These are phyloP conservation scores for Phaffomyces opuntiae DNA, from an alignment of 805 yeast genomes.

Conservation along the genomic window DNA sequence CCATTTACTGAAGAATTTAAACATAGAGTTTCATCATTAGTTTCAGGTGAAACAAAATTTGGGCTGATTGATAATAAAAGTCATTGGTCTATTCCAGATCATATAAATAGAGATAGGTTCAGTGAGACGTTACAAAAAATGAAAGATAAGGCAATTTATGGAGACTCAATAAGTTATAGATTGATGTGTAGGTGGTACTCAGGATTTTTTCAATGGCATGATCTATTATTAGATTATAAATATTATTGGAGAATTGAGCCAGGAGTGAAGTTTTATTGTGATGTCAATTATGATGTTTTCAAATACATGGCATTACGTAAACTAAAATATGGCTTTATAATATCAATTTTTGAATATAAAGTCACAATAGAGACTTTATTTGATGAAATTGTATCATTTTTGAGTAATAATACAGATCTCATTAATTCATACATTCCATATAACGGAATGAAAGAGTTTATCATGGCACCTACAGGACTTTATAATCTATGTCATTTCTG, in stretches of 20 bases:
- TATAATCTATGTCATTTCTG: constrained; percentile 89
- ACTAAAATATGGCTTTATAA: constrained; percentile 68
- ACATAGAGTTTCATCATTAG: constrained; percentile 40
- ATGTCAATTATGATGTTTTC: constrained; percentile 51
- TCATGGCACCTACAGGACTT: constrained; percentile 60
- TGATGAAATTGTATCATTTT: constrained; percentile 30
- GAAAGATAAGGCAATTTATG: constrained; percentile 56
- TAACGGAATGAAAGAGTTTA: constrained; percentile 61
- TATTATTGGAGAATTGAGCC: constrained; percentile 96
- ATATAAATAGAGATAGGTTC: constrained; percentile 71
- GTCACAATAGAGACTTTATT: constrained; percentile 37
- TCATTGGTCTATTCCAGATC: constrained; percentile 84
- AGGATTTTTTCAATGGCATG: constrained; percentile 77
- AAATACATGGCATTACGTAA: constrained; percentile 50
- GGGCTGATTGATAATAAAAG: constrained; percentile 61
- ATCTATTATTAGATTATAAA: constrained; percentile 57
- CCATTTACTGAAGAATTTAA: constrained; percentile 70
- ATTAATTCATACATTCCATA: constrained; percentile 32
- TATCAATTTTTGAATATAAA: constrained; percentile 64
- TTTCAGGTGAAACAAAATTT: constrained; percentile 63
- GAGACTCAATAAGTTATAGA: constrained; percentile 68
- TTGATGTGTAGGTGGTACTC: constrained; percentile 89
- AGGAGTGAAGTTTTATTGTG: constrained; percentile 64
- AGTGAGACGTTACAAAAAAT: constrained; percentile 51
- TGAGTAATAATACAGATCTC: constrained; percentile 6